Evolutionary conservation across 208 protist genomes (phyloP).

Genomic region (Acanthamoeba quina): DNA sequence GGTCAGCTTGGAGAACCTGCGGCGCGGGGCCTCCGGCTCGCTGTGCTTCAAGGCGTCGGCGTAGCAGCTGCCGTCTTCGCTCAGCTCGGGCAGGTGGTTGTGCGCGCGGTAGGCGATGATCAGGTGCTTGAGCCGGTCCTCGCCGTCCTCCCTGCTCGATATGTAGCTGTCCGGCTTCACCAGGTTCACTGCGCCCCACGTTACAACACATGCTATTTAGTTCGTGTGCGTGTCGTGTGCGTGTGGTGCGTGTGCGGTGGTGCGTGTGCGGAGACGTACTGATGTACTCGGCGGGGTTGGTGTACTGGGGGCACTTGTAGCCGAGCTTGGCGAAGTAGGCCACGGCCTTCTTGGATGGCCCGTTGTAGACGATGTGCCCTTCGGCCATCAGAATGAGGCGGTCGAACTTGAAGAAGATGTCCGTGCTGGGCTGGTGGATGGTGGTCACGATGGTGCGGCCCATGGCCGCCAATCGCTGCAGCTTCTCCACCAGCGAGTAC

Average conservation of each 20-base stretch:
- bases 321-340: slow-evolving; percentile 73
- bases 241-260: background rate
- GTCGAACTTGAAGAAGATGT: slow-evolving; percentile 78
- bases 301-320: slow-evolving; percentile 74
- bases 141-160: slow-evolving; percentile 9
- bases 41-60: no score
- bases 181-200: background rate
- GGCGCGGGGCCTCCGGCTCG: no score
- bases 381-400: slow-evolving; percentile 67
- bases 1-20: no score
- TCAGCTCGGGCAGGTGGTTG: background rate
- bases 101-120: background rate
- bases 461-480: background rate
- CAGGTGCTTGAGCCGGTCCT: background rate
- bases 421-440: slow-evolving; percentile 64
- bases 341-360: slow-evolving; percentile 71
- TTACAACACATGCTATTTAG: background rate
- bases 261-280: background rate
- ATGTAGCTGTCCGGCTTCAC: slow-evolving; percentile 58
- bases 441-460: slow-evolving; percentile 77
- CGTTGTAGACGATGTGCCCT: slow-evolving; percentile 50
- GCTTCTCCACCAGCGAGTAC: slow-evolving; percentile 20
- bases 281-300: slow-evolving; percentile 76
- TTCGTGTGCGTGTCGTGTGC: background rate
- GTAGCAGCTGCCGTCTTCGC: background rate